phyloP scores from a whole-genome alignment of 805 yeast genomes.

The Wickerhamiella spandovensis region DNA sequence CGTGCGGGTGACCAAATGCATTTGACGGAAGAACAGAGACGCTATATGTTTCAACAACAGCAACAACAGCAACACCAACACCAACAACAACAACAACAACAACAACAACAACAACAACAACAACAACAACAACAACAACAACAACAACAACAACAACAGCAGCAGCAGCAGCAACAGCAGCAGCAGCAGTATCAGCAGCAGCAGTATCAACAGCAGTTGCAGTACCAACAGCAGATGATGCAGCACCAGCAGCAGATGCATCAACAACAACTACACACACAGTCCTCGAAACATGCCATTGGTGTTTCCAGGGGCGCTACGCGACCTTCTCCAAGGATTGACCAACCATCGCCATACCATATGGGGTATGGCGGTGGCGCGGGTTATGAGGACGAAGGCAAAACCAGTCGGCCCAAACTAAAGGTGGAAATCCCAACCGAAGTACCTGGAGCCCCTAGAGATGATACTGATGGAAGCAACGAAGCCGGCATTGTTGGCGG shows the following conservation, averaged over 20 bases:
- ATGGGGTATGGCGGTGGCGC: background rate
- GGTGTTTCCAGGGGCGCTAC: too few species aligned
- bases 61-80: background rate
- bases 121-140: background rate
- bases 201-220: background rate
- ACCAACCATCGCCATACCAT: background rate
- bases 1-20: background rate
- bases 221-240: background rate
- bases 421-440: conserved; percentile 27
- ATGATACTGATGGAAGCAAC: background rate
- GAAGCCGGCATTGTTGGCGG: background rate
- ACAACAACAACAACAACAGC: background rate
- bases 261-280: background rate
- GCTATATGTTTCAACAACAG: background rate
- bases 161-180: background rate
- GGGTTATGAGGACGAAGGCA: background rate
- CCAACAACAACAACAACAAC: background rate
- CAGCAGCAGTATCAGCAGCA: background rate
- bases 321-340: too few species aligned
- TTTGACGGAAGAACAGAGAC: background rate
- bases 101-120: background rate
- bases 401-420: conserved; percentile 24
- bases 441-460: background rate
- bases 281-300: background rate
- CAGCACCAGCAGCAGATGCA: background rate